These are phyloP conservation scores for Fusarium sp. DNA, from an alignment of 2,329 filamentous ascomycete species.

Conservation along the genomic window DNA sequence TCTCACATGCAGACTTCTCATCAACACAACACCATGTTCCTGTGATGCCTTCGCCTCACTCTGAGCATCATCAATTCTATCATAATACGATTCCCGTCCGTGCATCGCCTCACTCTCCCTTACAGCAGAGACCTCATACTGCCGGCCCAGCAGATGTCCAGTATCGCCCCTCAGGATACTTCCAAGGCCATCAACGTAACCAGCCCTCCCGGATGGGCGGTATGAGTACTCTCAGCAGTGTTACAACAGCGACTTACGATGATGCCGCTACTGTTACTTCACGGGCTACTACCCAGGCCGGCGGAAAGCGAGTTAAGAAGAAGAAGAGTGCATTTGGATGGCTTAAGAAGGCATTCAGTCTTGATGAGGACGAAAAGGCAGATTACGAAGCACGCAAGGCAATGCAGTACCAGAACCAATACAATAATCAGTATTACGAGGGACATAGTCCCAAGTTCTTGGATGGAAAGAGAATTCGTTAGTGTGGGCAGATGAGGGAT, in stretches of 20 bases:
- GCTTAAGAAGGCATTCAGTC: constrained; percentile 74
- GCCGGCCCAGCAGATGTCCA: constrained; percentile 51
- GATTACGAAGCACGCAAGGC: constrained; percentile 67
- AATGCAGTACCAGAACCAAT: constrained; percentile 55
- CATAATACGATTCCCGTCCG: constrained; percentile 61
- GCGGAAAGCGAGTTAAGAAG: constrained; percentile 65
- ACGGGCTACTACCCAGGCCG: constrained; percentile 44
- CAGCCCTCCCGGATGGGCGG: constrained; percentile 63
- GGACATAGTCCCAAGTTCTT: constrained; percentile 63
- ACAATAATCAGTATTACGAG: constrained; percentile 61
- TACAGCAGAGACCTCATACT: constrained; percentile 69
- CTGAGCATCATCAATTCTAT: constrained; percentile 63
- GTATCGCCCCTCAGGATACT: constrained; percentile 47
- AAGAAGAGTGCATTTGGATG: constrained; percentile 75
- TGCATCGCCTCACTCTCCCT: constrained; percentile 70
- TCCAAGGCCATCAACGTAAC: constrained; percentile 56
- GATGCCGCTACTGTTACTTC: constrained; percentile 46
- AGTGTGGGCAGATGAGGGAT: background rate
- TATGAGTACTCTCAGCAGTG: constrained; percentile 68
- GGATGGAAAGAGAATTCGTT: constrained; percentile 63
- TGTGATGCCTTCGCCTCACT: constrained; percentile 48
- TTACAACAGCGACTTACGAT: constrained; percentile 59
- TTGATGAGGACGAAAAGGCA: constrained; percentile 71
- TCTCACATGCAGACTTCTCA: constrained; percentile 46
- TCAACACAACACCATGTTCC: constrained; percentile 38